These are phyloP conservation scores for Coemansia sp. DNA, from an alignment of 192 early-diverging fungal species.

Conservation along the genomic window DNA sequence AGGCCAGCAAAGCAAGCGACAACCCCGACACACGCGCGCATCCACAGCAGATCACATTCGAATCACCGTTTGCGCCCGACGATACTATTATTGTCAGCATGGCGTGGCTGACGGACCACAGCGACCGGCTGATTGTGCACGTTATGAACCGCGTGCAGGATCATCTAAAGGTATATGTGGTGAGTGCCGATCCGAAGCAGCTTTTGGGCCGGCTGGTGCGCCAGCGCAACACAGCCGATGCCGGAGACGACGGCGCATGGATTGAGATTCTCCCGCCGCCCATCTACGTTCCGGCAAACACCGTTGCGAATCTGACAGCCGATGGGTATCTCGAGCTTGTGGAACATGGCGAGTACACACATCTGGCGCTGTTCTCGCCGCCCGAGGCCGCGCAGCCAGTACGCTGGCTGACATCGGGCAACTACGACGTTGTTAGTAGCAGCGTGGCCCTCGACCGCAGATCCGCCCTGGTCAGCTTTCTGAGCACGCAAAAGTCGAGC, in stretches of 20 bases:
- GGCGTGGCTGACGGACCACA: slow-evolving; percentile 69
- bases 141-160: slow-evolving; percentile 92
- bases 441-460: slow-evolving; percentile 46
- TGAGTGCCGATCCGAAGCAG: slow-evolving; percentile 40
- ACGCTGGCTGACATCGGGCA: slow-evolving; percentile 64
- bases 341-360: slow-evolving; percentile 65
- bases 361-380: slow-evolving; percentile 66
- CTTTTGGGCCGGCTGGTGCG: slow-evolving; percentile 53
- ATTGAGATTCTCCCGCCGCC: slow-evolving; percentile 59
- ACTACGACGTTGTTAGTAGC: slow-evolving; percentile 64
- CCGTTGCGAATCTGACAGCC: slow-evolving; percentile 31
- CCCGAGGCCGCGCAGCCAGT: slow-evolving; percentile 48
- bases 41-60: slow-evolving; percentile 48
- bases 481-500: slow-evolving; percentile 43
- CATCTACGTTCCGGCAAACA: slow-evolving; percentile 29
- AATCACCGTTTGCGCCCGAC: slow-evolving; percentile 46
- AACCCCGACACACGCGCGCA: slow-evolving; percentile 40
- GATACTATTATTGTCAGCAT: slow-evolving; percentile 83
- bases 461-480: slow-evolving; percentile 47
- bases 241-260: slow-evolving; percentile 67
- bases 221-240: slow-evolving; percentile 59
- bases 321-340: slow-evolving; percentile 66
- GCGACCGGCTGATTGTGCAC: slow-evolving; percentile 66
- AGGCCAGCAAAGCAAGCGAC: slow-evolving; percentile 37
- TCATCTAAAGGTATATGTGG: slow-evolving; percentile 67